phyloP scores from a whole-genome alignment of 257 asterid genomes.

The Solanum ossicruentum region DNA sequence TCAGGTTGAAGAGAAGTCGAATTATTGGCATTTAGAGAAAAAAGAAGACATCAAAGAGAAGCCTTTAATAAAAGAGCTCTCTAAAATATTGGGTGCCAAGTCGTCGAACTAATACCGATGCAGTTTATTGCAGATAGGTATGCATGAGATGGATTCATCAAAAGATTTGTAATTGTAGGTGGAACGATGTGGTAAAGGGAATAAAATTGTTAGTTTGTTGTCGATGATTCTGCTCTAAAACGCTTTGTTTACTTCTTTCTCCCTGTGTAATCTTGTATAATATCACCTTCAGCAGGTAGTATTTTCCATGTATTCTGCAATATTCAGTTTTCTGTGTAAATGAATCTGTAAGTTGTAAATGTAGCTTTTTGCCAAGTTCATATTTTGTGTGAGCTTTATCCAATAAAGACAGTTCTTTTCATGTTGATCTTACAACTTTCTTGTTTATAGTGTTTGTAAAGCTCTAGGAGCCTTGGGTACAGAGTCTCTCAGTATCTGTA shows the following conservation, averaged over 20 bases:
- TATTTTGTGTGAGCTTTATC: background rate
- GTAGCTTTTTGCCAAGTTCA: background rate
- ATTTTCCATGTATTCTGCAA: background rate
- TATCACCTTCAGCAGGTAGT: background rate
- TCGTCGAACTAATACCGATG: conserved; percentile 12
- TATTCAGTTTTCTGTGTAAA: background rate
- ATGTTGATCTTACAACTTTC: background rate
- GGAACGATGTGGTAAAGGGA: background rate
- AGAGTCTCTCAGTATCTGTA: background rate
- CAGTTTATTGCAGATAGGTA: background rate
- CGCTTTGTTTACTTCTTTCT: background rate
- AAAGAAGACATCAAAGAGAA: conserved; percentile 36
- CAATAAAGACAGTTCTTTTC: background rate
- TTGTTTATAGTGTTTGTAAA: background rate
- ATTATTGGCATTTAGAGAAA: conserved; percentile 54
- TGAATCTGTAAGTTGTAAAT: background rate
- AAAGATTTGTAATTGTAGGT: background rate
- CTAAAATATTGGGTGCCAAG: conserved; percentile 48
- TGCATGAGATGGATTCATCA: background rate
- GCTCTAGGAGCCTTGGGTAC: background rate
- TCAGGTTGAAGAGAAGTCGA: conserved; percentile 48
- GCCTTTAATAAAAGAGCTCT: conserved; percentile 59
- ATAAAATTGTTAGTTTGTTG: background rate
- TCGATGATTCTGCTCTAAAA: background rate
- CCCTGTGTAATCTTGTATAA: background rate